Percentiles rank a stretch among this genome's conserved stretches.
phyloP scores from a whole-genome alignment of 352 stramenopile species.

The Aphanomyces invadans region DNA sequence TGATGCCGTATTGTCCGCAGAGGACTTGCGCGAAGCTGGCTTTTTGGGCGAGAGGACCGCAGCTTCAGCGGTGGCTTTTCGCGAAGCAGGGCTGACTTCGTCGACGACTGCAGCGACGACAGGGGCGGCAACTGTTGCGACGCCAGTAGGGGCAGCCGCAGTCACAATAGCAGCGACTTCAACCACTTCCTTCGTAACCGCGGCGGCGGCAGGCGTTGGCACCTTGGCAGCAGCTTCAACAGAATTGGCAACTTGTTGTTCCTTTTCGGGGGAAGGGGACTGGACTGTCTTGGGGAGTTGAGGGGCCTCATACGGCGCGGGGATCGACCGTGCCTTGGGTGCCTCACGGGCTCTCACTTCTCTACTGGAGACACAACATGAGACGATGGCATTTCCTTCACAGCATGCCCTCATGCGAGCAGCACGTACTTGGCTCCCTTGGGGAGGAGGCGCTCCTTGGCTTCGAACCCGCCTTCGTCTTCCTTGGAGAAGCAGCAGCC shows the following conservation, averaged over 20 bases:
- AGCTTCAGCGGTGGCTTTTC: neutral
- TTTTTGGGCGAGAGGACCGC: neutral
- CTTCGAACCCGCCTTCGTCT: slow-evolving; percentile 20
- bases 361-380: slow-evolving; percentile 1
- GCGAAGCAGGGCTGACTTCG: neutral
- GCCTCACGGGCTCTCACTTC: slow-evolving; percentile 2
- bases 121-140: neutral
- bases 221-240: neutral
- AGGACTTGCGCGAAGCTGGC: neutral
- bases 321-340: neutral
- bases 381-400: neutral
- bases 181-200: neutral
- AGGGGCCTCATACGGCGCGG: neutral
- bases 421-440: slow-evolving; percentile 11
- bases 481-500: slow-evolving; percentile 25
- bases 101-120: neutral
- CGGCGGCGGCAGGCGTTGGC: neutral
- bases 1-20: neutral
- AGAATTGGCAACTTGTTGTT: neutral
- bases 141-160: neutral
- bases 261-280: neutral
- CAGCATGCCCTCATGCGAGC: too few relatives aligned
- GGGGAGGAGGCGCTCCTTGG: slow-evolving; percentile 22
- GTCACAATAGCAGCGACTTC: neutral
- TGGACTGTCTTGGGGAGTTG: neutral